Base-by-base conservation (phyloP, 2,329 filamentous ascomycete species). In the Coniochaeta ligniaria region DNA sequence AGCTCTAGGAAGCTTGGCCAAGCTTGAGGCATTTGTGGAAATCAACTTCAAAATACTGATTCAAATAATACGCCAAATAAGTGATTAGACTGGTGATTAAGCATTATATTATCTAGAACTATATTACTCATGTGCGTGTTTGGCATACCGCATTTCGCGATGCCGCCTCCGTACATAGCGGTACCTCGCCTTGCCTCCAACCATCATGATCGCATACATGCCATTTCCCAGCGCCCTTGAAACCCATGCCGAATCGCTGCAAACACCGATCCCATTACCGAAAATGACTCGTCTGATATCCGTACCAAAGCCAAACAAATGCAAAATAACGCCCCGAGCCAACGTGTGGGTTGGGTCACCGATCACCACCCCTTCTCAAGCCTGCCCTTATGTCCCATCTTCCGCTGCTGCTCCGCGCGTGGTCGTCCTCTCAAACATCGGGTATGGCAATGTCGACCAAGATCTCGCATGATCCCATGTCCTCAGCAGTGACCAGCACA, bases 401-500 rank as follows among this genome's bases (percentile, higher is more conserved):
- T n/a, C 38, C 35, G 3, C 35, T 16, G 12, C 35, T 38, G 12
- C 41, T 20, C 41, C 17, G 6, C 41, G 17, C 41, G 6, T 43
- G 8, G 41, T 43, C 41, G 16, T 11, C 17, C 41, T 43, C n/a
- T 43, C 20, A n/a, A n/a, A n/a, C n/a, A n/a, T n/a, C n/a, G n/a
- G n/a, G n/a, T n/a, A n/a, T n/a, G n/a, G n/a, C n/a, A n/a, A n/a
- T n/a, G n/a, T n/a, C n/a, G n/a, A n/a, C n/a, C n/a, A n/a, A n/a
- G n/a, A n/a, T n/a, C n/a, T n/a, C n/a, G 6, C 7, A 22, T 22
- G 43, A n/a, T n/a, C n/a, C 31, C 6, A 20, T 28, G 22, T 6
- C 17, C 31, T 63, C 60, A 60, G 9, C 24, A 38, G 11, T 28
- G 56, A 1, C 61, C 61, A 41, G 35, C 60, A 59, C 71, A 72